Evolutionary conservation across 169 alveolate species (phyloP).

Genomic region (Fabrea salina): DNA sequence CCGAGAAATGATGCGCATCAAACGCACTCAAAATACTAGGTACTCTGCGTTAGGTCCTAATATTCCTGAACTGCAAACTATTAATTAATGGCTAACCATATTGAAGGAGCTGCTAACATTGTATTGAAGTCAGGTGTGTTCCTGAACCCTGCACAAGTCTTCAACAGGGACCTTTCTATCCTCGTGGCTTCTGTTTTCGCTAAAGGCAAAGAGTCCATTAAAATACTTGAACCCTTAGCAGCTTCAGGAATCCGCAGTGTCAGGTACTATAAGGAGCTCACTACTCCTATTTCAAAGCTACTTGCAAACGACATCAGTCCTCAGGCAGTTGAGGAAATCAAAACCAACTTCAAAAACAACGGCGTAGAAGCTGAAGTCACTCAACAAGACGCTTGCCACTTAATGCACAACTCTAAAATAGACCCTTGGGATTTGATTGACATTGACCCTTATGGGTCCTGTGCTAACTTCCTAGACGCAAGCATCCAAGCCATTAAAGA

Average conservation of each 20-base stretch:
- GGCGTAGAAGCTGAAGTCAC: conserved; percentile 22
- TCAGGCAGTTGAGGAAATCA: conserved; percentile 80
- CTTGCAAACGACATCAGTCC: conserved; percentile 88
- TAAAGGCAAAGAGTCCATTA: conserved; percentile 35
- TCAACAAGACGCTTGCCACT: conserved; percentile 56
- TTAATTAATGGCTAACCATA: conserved; percentile 2
- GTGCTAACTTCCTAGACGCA: conserved; percentile 89
- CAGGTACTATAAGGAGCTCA: conserved; percentile 84
- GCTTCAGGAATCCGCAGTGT: conserved; percentile 89
- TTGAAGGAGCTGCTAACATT: conserved; percentile 29
- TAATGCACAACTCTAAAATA: conserved; percentile 44
- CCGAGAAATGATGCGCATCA: conserved; percentile 84
- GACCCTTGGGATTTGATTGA: conserved; percentile 84
- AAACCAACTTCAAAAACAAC: conserved; percentile 76
- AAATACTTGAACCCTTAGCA: conserved; percentile 81
- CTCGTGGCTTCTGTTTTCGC: conserved; percentile 76
- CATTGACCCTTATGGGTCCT: conserved; percentile 95
- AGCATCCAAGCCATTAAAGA: conserved; percentile 87
- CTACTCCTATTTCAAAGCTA: conserved; percentile 49
- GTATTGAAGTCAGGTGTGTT: conserved; percentile 45
- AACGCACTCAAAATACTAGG: not conserved
- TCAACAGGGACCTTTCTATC: conserved; percentile 91
- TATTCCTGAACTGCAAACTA: no score
- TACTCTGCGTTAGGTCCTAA: no score
- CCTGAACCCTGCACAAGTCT: conserved; percentile 91